Evolutionary conservation across 768 basidiomycete species (phyloP).

Genomic region (Zangia roseola): DNA sequence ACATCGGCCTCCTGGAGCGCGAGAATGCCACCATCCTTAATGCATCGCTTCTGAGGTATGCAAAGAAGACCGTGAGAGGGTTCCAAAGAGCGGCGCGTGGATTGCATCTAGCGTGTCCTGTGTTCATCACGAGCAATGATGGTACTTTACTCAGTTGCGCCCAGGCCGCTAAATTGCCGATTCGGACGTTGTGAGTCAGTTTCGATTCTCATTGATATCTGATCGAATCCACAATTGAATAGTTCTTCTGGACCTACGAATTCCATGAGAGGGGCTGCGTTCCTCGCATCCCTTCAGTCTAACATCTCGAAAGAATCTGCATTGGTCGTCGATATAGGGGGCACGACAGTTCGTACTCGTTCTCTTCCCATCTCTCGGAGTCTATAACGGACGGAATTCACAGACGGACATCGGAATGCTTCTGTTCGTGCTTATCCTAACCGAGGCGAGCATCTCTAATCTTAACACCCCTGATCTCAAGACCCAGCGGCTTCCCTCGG

Average conservation of each 20-base stretch:
- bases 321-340: slow-evolving; percentile 63
- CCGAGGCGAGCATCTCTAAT: not conserved
- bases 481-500: slow-evolving; percentile 56
- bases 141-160: slow-evolving; percentile 51
- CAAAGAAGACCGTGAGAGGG: slow-evolving; percentile 51
- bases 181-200: slow-evolving; percentile 48
- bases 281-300: slow-evolving; percentile 46
- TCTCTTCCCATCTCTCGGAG: slow-evolving; percentile 5
- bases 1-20: slow-evolving; percentile 58
- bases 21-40: slow-evolving; percentile 72
- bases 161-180: slow-evolving; percentile 54
- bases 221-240: slow-evolving; percentile 2
- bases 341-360: slow-evolving; percentile 46
- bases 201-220: slow-evolving; percentile 4
- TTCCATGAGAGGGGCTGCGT: slow-evolving; percentile 68
- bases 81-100: slow-evolving; percentile 51
- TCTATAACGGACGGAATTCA: slow-evolving; percentile 11
- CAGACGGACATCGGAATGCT: slow-evolving; percentile 61
- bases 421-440: slow-evolving; percentile 29
- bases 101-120: slow-evolving; percentile 46
- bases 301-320: slow-evolving; percentile 36
- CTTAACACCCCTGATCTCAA: slow-evolving; percentile 17
- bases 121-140: slow-evolving; percentile 62
- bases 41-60: slow-evolving; percentile 60
- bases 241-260: slow-evolving; percentile 60